Evolutionary conservation across 768 basidiomycete genomes (phyloP), one percentile per base, ranked within the genome.

Genomic region (Podaxis carcinomalis): DNA sequence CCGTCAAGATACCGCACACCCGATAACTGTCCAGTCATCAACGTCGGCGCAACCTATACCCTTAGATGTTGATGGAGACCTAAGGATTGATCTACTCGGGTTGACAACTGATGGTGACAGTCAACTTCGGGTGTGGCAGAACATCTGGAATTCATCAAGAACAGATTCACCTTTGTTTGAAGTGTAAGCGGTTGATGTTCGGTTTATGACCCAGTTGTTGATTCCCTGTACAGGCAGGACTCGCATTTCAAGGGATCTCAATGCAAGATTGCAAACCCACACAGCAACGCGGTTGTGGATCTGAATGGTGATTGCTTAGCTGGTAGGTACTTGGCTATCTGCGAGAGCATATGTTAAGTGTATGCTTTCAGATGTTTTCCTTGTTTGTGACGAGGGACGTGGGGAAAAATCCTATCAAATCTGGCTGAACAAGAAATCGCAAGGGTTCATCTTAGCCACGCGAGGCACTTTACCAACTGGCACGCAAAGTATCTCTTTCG

Each of bases 221-320:
- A 39, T n/a, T 50, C 55, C 19, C 13, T 39, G 47, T 35, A 42
- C 53, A 92, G 90, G 7, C 71, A 74, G 32, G 78, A 85, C 49
- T 83, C 90, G 1, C 80, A 80, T 14, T 84, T 93, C 65, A 72
- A 78, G 21, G 87, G 83, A 13, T 65, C 78, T 28, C 85, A 86
- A 46, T 99, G 97, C 73, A 80, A 75, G 9, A 71, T 93, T n/a
- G 83, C 92, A 10, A 87, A 88, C 64, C 95, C 96, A 4, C 97
- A 98, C 69, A 94, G 91, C 69, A 97, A 95, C 72, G 95, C 95
- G 0, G 89, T 95, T 16, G 83, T 98, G 4, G 97, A 99, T 68
- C 76, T 99, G 40, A 85, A 98, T 63, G 97, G 97, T 11, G 97
- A 99, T 72, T 98, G 97, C 72, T 80, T 97, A 3, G 93, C 95